phyloP scores from a whole-genome alignment of 176 grass and related monocot species.

The Cymbopogon citratus region DNA sequence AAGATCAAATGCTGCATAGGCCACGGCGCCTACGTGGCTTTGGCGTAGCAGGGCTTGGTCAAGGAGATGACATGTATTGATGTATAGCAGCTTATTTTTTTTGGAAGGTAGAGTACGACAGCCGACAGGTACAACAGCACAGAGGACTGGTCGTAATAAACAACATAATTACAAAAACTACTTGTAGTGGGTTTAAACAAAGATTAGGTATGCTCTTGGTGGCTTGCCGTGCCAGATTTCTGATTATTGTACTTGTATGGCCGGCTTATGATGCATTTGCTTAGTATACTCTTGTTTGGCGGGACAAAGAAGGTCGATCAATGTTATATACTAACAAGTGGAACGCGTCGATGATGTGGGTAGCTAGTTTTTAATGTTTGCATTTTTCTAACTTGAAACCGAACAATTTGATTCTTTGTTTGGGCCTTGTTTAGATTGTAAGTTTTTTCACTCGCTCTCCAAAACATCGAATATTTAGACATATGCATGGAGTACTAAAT shows the following conservation, averaged over 20 bases:
- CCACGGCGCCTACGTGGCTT: not conserved
- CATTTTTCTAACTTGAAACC: not conserved
- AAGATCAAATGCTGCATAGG: not conserved
- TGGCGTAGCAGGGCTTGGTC: not conserved
- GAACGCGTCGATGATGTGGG: not conserved
- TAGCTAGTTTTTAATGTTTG: not conserved
- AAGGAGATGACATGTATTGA: not conserved
- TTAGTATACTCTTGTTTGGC: not conserved
- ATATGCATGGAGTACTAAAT: no score
- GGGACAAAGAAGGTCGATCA: not conserved
- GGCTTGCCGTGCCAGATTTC: not conserved
- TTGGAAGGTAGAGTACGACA: not conserved
- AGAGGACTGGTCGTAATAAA: not conserved
- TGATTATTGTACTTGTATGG: not conserved
- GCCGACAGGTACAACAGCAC: not conserved
- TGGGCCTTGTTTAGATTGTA: no score
- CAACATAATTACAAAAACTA: constrained; percentile 6
- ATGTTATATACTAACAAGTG: not conserved
- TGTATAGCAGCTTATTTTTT: not conserved
- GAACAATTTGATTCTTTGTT: not conserved
- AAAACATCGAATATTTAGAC: no score
- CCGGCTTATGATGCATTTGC: not conserved
- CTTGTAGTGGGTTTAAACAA: not conserved
- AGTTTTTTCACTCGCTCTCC: no score
- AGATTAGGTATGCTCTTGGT: not conserved